Percentiles rank a stretch among this genome's conserved stretches.
Conservation (phyloP, 495 filamentous ascomycete species). For the Penicillium turbatum region DNA sequence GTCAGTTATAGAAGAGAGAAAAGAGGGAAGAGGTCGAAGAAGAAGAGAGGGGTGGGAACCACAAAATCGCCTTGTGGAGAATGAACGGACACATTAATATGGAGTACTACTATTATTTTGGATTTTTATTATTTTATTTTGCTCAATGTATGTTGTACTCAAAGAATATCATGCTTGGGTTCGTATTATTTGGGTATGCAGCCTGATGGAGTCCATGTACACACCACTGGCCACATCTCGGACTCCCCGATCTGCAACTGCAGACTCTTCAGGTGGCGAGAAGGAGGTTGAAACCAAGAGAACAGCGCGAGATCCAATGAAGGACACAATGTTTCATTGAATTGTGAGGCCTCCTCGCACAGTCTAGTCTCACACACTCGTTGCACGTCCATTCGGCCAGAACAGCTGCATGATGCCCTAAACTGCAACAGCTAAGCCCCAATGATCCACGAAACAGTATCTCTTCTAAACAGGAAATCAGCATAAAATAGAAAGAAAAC, state of each 20-base stretch:
- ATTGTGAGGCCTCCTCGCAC: constrained; percentile 10
- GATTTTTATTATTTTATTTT: not conserved
- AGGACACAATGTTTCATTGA: constrained; percentile 14
- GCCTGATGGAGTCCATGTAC: constrained; percentile 19
- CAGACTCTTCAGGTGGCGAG: constrained; percentile 12
- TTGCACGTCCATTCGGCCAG: constrained; percentile 29
- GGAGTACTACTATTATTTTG: not conserved
- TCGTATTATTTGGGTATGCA: constrained; percentile 22
- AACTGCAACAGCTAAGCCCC: constrained; percentile 35
- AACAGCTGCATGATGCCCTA: constrained; percentile 28
- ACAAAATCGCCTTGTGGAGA: constrained; percentile 7
- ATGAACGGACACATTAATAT: constrained; percentile 11
- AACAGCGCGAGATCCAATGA: constrained; percentile 2
- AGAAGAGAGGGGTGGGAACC: constrained; percentile 13
- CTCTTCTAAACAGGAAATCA: not conserved
- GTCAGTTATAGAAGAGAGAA: constrained; percentile 29
- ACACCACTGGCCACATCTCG: constrained; percentile 15
- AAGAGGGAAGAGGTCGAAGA: constrained; percentile 21
- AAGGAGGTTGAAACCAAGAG: constrained; percentile 5
- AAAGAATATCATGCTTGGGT: no score
- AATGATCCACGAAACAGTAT: constrained; percentile 22
- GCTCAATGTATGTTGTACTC: no score
- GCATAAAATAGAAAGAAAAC: not conserved
- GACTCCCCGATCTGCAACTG: constrained; percentile 21
- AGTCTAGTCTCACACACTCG: constrained; percentile 21